Conservation (phyloP, 768 basidiomycete species). For the Mycena chlorophos region DNA sequence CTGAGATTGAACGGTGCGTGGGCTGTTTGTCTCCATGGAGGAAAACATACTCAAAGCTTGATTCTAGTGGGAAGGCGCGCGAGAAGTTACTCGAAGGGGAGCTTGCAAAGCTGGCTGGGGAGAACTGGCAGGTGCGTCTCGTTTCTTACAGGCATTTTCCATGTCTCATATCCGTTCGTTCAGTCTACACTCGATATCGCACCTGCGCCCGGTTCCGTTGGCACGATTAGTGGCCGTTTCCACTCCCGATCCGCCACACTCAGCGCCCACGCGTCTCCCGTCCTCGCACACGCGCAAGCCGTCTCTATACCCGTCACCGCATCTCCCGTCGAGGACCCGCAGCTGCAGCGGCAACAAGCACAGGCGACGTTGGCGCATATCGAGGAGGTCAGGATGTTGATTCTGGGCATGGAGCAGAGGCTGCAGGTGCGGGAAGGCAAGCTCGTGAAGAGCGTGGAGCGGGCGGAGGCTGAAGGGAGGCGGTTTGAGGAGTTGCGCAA, state of each 20-base stretch:
- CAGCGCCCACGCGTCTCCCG: slow-evolving; percentile 24
- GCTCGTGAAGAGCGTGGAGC: slow-evolving; percentile 56
- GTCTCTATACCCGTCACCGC: slow-evolving; percentile 5
- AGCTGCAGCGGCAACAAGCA: slow-evolving; percentile 22
- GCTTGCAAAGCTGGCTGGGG: slow-evolving; percentile 66
- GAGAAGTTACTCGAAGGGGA: slow-evolving; percentile 79
- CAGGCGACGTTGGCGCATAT: slow-evolving; percentile 55
- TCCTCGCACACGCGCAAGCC: slow-evolving; percentile 14
- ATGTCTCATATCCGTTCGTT: too few relatives aligned
- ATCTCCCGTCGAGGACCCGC: background rate
- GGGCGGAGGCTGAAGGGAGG: slow-evolving; percentile 58
- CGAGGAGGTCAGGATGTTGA: slow-evolving; percentile 65
- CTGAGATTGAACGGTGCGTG: slow-evolving; percentile 69
- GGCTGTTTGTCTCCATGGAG: background rate
- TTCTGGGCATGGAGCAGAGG: slow-evolving; percentile 77
- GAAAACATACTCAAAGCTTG: background rate
- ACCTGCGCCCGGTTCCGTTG: slow-evolving; percentile 5
- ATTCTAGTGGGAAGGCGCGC: slow-evolving; percentile 55
- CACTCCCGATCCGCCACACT: slow-evolving; percentile 38
- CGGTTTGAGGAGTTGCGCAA: slow-evolving; percentile 53
- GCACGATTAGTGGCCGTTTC: slow-evolving; percentile 11
- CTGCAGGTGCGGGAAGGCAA: slow-evolving; percentile 63
- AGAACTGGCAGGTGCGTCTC: slow-evolving; percentile 75
- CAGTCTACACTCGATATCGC: slow-evolving; percentile 14
- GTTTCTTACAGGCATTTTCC: background rate